Percentiles rank a stretch among this genome's conserved stretches.
Conservation (phyloP, 371 early-diverging fungal genomes). For the Catenaria anguillulae region DNA sequence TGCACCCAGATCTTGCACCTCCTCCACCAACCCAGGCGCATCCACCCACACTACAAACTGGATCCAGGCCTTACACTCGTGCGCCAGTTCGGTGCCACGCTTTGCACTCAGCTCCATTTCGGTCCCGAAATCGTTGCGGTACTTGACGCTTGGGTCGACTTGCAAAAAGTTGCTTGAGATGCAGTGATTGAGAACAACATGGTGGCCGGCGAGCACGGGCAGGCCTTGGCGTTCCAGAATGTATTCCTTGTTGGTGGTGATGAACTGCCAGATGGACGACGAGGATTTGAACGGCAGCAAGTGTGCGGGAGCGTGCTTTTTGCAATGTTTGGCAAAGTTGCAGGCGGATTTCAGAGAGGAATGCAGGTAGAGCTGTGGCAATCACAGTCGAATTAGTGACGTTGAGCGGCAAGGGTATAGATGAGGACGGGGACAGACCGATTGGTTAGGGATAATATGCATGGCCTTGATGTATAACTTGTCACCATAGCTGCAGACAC, state of each 20-base stretch:
- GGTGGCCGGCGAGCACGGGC: background rate
- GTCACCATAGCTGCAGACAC: constrained; percentile 1
- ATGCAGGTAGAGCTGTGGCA: background rate
- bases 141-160: background rate
- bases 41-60: background rate
- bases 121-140: background rate
- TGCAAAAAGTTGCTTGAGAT: background rate
- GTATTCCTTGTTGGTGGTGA: background rate
- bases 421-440: no score
- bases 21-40: background rate
- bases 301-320: background rate
- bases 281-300: background rate
- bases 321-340: background rate
- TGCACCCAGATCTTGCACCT: background rate
- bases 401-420: no score
- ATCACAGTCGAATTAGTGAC: no score
- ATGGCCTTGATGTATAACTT: background rate
- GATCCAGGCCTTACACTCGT: background rate
- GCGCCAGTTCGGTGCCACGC: background rate
- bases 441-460: background rate
- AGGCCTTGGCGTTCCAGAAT: background rate
- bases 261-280: background rate
- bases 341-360: background rate
- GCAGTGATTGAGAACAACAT: background rate
- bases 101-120: background rate